Percentiles rank a stretch among this genome's conserved stretches.
These are phyloP conservation scores for Myxozyma monticola DNA, from an alignment of 805 yeast genomes.

Conservation along the genomic window DNA sequence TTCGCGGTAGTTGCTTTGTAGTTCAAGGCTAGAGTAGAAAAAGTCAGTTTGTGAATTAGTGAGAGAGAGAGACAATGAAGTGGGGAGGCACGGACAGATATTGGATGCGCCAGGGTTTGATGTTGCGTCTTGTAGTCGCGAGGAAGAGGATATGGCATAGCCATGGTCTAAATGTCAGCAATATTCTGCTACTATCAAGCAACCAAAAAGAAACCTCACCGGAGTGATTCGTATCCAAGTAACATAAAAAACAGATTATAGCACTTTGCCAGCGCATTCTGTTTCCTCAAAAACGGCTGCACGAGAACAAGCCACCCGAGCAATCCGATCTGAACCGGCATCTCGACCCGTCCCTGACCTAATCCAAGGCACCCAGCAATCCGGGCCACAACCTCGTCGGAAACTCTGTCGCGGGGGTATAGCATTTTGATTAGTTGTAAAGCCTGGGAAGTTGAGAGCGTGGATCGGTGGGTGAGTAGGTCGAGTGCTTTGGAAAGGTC, in stretches of 20 bases:
- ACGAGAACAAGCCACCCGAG: constrained; percentile 24
- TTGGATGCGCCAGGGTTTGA: constrained; percentile 28
- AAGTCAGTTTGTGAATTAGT: not conserved
- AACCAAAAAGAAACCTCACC: not conserved
- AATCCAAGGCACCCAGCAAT: constrained; percentile 20
- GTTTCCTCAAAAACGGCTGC: constrained; percentile 16
- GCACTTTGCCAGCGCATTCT: not conserved
- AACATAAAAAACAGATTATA: constrained; percentile 17
- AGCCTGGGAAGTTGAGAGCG: constrained; percentile 5
- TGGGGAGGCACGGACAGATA: constrained; percentile 18
- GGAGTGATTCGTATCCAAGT: not conserved
- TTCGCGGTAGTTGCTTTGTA: constrained; percentile 20
- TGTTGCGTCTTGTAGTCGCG: constrained; percentile 13
- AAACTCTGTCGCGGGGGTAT: constrained; percentile 17
- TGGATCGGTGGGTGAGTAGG: constrained; percentile 5
- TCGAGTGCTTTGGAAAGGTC: constrained; percentile 11
- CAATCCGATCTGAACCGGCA: constrained; percentile 13
- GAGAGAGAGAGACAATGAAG: too few relatives aligned
- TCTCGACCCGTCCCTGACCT: constrained; percentile 12
- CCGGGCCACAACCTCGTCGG: constrained; percentile 8
- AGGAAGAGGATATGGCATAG: constrained; percentile 22
- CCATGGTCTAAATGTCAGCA: constrained; percentile 20
- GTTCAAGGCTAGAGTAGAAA: constrained; percentile 12
- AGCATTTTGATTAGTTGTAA: constrained; percentile 18
- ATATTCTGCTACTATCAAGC: not conserved